A percentile compares a stretch with the other conserved stretches of the same genome.
Evolutionary conservation across 1,284 basidiomycete species (phyloP).

Genomic region (Athelia psychrophila): DNA sequence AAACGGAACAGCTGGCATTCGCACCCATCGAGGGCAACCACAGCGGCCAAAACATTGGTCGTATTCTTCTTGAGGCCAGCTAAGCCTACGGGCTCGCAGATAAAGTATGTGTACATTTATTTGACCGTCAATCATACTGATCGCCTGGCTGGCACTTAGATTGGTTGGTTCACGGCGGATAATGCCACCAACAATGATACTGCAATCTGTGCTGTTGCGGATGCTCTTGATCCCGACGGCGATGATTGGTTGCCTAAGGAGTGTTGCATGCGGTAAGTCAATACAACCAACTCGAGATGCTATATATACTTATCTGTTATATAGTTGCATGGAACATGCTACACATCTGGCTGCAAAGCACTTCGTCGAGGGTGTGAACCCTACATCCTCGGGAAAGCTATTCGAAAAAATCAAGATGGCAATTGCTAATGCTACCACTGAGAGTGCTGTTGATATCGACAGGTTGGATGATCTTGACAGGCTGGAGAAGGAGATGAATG

Average conservation of each 20-base stretch:
- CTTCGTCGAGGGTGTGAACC: constrained; percentile 4
- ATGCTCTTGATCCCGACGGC: not conserved
- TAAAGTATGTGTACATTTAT: not conserved
- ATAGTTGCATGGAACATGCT: constrained; percentile 7
- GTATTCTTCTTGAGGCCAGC: constrained; percentile 8
- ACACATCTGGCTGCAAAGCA: constrained; percentile 6
- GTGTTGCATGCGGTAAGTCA: not conserved
- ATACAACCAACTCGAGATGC: not conserved
- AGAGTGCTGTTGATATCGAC: not conserved
- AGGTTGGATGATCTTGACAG: not conserved
- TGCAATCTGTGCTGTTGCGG: constrained; percentile 1
- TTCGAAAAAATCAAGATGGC: constrained; percentile 6
- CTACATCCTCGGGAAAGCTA: not conserved
- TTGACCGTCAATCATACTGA: constrained; percentile 2
- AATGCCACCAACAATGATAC: constrained; percentile 8
- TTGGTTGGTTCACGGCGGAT: constrained; percentile 9
- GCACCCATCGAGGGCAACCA: constrained; percentile 11
- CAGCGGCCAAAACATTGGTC: constrained; percentile 11
- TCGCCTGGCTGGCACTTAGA: not conserved
- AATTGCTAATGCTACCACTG: not conserved
- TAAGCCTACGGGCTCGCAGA: constrained; percentile 1
- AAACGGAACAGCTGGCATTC: constrained; percentile 9
- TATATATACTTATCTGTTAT: not conserved
- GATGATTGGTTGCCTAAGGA: not conserved
- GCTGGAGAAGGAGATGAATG: not conserved